Evolutionary conservation across 768 basidiomycete genomes (phyloP).

Genomic region (Amylocystis lapponica): DNA sequence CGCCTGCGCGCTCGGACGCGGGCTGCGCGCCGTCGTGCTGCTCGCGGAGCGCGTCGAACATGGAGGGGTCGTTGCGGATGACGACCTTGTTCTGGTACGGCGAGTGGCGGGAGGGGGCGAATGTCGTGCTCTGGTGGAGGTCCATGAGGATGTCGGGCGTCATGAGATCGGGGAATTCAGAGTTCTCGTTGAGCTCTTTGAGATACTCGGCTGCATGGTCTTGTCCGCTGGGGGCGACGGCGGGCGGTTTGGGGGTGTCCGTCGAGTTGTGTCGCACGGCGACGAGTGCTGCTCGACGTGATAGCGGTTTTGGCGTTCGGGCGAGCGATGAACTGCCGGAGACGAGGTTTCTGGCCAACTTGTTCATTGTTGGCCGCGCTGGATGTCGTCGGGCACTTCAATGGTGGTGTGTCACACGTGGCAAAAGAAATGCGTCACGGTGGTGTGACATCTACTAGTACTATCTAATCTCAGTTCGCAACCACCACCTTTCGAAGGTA

Average conservation of each 20-base stretch:
- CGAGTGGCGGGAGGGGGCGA: constrained; percentile 45
- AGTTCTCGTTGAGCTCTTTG: not conserved
- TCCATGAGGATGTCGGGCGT: constrained; percentile 56
- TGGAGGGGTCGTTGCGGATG: constrained; percentile 66
- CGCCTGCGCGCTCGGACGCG: constrained; percentile 15
- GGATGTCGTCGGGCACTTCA: no score
- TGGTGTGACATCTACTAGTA: no score
- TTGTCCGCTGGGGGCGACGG: not conserved
- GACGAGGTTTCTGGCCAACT: not conserved
- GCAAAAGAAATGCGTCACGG: no score
- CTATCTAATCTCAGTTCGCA: no score
- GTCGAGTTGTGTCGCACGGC: not conserved
- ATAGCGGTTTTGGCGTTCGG: no score
- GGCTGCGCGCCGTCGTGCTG: constrained; percentile 26
- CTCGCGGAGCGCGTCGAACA: constrained; percentile 40
- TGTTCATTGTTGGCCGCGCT: constrained; percentile 1
- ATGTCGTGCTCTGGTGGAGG: constrained; percentile 45
- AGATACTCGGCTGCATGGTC: not conserved
- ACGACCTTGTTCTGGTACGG: constrained; percentile 59
- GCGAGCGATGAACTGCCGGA: not conserved
- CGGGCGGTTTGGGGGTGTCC: not conserved
- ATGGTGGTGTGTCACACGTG: no score
- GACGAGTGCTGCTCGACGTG: not conserved
- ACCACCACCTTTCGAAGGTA: no score
- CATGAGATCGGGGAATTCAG: constrained; percentile 54